Conservation (phyloP, 2,329 filamentous ascomycete species). For the Phaeosphaeriaceae sp. region DNA sequence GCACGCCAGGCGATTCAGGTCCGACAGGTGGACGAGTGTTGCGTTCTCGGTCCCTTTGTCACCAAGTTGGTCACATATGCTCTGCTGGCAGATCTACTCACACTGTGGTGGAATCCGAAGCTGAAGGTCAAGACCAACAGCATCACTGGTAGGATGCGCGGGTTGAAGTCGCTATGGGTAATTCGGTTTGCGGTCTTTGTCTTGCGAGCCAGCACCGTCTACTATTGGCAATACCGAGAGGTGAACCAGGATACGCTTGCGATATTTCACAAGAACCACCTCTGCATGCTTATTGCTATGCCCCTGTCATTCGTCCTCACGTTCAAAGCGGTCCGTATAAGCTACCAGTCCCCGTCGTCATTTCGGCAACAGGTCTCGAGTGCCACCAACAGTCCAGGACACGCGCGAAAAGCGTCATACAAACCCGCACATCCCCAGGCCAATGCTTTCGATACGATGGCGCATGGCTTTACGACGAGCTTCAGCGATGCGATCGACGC, state of each 20-base stretch:
- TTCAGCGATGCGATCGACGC: slow-evolving; percentile 39
- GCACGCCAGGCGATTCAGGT: slow-evolving; percentile 25
- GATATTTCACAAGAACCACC: slow-evolving; percentile 60
- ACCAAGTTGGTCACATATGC: slow-evolving; percentile 35
- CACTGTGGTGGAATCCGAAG: slow-evolving; percentile 73
- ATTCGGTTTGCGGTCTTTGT: slow-evolving; percentile 68
- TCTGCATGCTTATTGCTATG: slow-evolving; percentile 56
- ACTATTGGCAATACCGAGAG: slow-evolving; percentile 32
- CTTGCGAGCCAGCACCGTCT: slow-evolving; percentile 57
- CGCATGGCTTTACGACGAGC: slow-evolving; percentile 46
- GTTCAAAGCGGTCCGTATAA: slow-evolving; percentile 65
- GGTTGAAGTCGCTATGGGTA: slow-evolving; percentile 70
- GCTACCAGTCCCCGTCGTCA: slow-evolving; percentile 51
- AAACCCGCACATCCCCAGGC: slow-evolving; percentile 31
- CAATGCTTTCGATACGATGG: slow-evolving; percentile 44
- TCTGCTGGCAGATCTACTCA: slow-evolving; percentile 58
- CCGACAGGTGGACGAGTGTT: slow-evolving; percentile 29
- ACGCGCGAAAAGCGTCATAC: slow-evolving; percentile 32
- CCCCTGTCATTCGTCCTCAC: slow-evolving; percentile 32
- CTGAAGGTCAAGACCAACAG: slow-evolving; percentile 68
- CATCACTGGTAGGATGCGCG: slow-evolving; percentile 60
- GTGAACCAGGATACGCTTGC: slow-evolving; percentile 28
- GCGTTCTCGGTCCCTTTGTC: slow-evolving; percentile 33
- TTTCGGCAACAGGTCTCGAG: slow-evolving; percentile 36
- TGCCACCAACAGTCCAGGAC: slow-evolving; percentile 22